Conservation (phyloP, 345 rosid genomes). For the Linum trigynum region DNA sequence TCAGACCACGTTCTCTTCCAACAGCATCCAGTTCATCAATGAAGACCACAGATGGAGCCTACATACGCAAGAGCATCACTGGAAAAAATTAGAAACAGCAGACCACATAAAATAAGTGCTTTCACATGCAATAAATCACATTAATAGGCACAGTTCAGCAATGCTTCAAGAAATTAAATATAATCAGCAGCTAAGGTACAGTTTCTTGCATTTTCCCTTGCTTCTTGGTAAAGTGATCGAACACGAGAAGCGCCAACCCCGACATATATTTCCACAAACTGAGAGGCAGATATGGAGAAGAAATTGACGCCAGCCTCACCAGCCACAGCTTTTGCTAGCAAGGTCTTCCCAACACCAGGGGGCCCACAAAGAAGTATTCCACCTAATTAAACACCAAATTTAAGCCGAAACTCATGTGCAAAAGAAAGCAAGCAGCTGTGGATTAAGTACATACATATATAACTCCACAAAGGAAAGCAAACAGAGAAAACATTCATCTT, state of each 20-base stretch:
- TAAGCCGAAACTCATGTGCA: constrained; percentile 9
- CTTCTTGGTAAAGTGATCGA: constrained; percentile 87
- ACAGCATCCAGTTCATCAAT: constrained; percentile 96
- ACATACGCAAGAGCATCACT: constrained; percentile 9
- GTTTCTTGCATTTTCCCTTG: constrained; percentile 56
- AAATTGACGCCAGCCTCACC: constrained; percentile 96
- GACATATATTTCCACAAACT: constrained; percentile 91
- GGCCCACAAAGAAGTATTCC: constrained; percentile 95
- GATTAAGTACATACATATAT: too few relatives aligned
- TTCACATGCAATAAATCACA: not conserved
- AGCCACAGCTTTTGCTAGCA: constrained; percentile 94
- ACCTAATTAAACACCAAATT: constrained; percentile 38
- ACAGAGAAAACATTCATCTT: too few relatives aligned
- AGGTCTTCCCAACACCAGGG: constrained; percentile 91
- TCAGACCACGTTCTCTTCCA: constrained; percentile 91
- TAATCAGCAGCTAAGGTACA: constrained; percentile 10
- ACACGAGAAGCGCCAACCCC: constrained; percentile 97
- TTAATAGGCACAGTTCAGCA: not conserved
- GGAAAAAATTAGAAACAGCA: not conserved
- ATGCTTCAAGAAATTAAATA: not conserved
- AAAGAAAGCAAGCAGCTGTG: not conserved
- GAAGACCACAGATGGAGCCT: constrained; percentile 94
- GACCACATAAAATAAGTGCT: too few relatives aligned
- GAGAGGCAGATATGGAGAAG: constrained; percentile 96
- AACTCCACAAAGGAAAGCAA: too few relatives aligned